A percentile compares a stretch with the other conserved stretches of the same genome.
Conservation (phyloP, 179 eudicot genomes). For the Camellia oleifera region DNA sequence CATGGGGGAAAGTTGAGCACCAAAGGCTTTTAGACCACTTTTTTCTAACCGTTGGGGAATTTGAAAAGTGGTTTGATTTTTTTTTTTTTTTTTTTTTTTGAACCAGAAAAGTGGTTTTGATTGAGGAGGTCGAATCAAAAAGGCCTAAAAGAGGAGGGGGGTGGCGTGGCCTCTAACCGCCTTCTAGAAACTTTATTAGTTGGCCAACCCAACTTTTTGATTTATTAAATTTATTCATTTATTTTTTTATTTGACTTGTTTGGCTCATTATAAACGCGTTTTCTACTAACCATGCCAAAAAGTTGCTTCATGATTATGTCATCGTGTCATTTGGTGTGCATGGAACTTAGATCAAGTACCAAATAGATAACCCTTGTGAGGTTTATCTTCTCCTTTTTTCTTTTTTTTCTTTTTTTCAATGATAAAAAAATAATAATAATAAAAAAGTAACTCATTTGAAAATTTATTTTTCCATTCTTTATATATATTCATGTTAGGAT, state of each 20-base stretch:
- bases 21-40: not conserved
- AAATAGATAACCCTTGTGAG: not conserved
- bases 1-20: conserved; percentile 3
- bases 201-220: conserved; percentile 8
- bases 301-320: not conserved
- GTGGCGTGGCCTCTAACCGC: not conserved
- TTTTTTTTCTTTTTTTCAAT: too few relatives aligned
- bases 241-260: not conserved
- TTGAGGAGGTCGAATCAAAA: conserved; percentile 2
- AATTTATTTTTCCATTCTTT: too few relatives aligned
- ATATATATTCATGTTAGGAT: too few relatives aligned
- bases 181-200: conserved; percentile 5
- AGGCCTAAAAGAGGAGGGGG: not conserved
- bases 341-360: not conserved
- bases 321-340: not conserved
- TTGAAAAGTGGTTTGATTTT: not conserved
- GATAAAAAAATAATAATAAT: too few relatives aligned
- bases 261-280: not conserved
- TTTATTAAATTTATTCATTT: not conserved
- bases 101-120: too few relatives aligned
- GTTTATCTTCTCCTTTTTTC: too few relatives aligned
- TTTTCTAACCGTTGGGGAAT: not conserved
- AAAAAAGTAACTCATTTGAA: too few relatives aligned
- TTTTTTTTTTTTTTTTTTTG: too few relatives aligned
- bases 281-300: not conserved